Percentiles rank a stretch among this genome's conserved stretches.
These are phyloP conservation scores for Amoeboaphelidium protococcarum DNA, from an alignment of 371 early-diverging fungal genomes.

Conservation along the genomic window DNA sequence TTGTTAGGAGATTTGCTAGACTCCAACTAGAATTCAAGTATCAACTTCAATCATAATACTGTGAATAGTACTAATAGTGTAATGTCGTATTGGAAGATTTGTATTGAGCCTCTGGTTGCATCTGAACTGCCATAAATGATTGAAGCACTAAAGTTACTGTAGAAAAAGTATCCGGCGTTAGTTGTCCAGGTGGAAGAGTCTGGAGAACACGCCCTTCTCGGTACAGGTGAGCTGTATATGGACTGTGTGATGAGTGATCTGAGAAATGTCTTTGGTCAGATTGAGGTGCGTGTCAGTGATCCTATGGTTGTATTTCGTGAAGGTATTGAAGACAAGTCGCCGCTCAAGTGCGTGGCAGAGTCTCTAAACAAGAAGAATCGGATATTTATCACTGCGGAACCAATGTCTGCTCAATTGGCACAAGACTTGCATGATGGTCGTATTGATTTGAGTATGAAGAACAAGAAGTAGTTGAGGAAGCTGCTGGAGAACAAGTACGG, in stretches of 20 bases:
- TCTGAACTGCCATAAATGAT: constrained; percentile 92
- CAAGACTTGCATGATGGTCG: constrained; percentile 60
- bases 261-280: constrained; percentile 71
- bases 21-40: too few species aligned
- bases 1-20: too few species aligned
- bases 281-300: constrained; percentile 87
- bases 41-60: too few species aligned
- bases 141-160: constrained; percentile 75
- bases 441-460: constrained; percentile 41
- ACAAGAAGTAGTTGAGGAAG: constrained; percentile 31
- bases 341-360: constrained; percentile 74
- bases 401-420: constrained; percentile 63
- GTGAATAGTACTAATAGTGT: too few species aligned
- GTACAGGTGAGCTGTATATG: constrained; percentile 80
- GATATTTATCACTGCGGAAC: constrained; percentile 80
- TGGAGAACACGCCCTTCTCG: constrained; percentile 80
- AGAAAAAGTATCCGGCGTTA: constrained; percentile 74
- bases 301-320: constrained; percentile 87
- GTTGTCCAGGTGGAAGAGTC: constrained; percentile 85
- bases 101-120: constrained; percentile 85
- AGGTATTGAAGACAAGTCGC: constrained; percentile 66
- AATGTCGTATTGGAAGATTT: constrained; percentile 44
- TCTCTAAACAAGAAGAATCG: constrained; percentile 95
- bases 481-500: constrained; percentile 35
- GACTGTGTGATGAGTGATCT: constrained; percentile 89